These are phyloP conservation scores for Piper betle DNA, from an alignment of 164 flowering plant genomes.

Conservation along the genomic window DNA sequence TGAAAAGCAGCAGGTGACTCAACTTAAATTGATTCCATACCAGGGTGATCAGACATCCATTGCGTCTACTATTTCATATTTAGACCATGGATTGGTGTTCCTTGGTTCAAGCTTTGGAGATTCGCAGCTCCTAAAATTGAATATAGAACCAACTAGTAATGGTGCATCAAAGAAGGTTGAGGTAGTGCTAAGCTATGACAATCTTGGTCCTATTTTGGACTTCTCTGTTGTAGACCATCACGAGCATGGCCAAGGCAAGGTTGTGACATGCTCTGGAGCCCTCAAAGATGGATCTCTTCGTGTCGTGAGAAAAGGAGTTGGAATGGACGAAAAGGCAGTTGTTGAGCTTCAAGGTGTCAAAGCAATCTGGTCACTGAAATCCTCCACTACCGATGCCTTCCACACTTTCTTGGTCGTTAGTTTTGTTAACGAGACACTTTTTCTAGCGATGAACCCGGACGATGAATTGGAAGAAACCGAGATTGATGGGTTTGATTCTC, in stretches of 20 bases:
- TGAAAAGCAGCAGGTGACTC: no score
- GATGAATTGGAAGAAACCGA: slow-evolving; percentile 97
- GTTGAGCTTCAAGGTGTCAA: slow-evolving; percentile 97
- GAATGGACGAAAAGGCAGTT: slow-evolving; percentile 96
- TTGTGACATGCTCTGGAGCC: slow-evolving; percentile 97
- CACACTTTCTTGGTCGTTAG: slow-evolving; percentile 97
- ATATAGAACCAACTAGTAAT: no score
- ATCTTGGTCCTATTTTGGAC: slow-evolving; percentile 95
- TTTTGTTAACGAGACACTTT: slow-evolving; percentile 85
- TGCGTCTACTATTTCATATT: no score
- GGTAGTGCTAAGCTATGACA: slow-evolving; percentile 78
- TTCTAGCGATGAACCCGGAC: slow-evolving; percentile 88
- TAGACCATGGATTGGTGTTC: no score
- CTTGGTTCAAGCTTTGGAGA: no score
- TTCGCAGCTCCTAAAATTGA: no score
- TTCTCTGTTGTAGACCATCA: slow-evolving; percentile 97
- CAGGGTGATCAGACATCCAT: no score
- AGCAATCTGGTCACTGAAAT: slow-evolving; percentile 95
- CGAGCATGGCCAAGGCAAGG: slow-evolving; percentile 98
- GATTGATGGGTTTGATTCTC: slow-evolving; percentile 85
- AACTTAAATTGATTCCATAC: no score
- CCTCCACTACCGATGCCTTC: slow-evolving; percentile 77
- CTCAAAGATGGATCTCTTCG: slow-evolving; percentile 98
- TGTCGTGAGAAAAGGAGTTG: slow-evolving; percentile 91
- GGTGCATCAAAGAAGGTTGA: slow-evolving; percentile 28